phyloP scores from a whole-genome alignment of 75 land plant genomes.

The Gnetum montanum region DNA sequence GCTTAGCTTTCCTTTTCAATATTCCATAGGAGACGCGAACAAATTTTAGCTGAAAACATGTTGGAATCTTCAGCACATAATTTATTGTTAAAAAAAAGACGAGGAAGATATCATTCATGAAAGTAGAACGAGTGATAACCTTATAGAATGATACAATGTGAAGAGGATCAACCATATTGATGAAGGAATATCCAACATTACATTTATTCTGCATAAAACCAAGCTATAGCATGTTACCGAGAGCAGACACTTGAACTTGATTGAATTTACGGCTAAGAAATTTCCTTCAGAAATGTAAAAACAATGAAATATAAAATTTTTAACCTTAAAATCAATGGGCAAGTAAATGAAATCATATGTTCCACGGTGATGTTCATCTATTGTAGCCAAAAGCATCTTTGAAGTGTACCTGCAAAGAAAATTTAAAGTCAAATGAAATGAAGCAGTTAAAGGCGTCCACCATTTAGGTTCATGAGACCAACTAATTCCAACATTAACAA shows the following conservation, averaged over 20 bases:
- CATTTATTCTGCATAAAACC: conserved; percentile 71
- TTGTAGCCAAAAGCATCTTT: conserved; percentile 90
- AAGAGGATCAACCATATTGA: conserved; percentile 72
- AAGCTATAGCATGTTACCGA: too few species aligned
- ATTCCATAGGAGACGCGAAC: background rate
- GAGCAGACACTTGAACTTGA: too few species aligned
- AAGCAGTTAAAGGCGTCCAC: conserved; percentile 13
- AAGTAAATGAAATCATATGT: conserved; percentile 55
- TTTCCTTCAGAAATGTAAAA: too few species aligned
- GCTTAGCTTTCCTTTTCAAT: background rate
- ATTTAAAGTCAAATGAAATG: conserved; percentile 3
- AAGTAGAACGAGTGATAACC: conserved; percentile 19
- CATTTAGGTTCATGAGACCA: background rate
- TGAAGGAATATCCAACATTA: conserved; percentile 95
- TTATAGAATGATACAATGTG: conserved; percentile 74
- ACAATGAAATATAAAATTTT: conserved; percentile 10
- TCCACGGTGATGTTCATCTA: conserved; percentile 85
- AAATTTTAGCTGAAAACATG: background rate
- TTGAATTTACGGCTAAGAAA: too few species aligned
- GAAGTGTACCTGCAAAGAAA: conserved; percentile 67
- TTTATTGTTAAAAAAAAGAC: background rate
- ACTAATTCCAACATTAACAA: background rate
- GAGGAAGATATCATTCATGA: background rate
- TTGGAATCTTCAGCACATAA: background rate
- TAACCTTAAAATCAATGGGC: conserved; percentile 53